A percentile compares a stretch with the other conserved stretches of the same genome.
Evolutionary conservation across 805 yeast species (phyloP).

Genomic region (Blastobotrys chiropterorum): DNA sequence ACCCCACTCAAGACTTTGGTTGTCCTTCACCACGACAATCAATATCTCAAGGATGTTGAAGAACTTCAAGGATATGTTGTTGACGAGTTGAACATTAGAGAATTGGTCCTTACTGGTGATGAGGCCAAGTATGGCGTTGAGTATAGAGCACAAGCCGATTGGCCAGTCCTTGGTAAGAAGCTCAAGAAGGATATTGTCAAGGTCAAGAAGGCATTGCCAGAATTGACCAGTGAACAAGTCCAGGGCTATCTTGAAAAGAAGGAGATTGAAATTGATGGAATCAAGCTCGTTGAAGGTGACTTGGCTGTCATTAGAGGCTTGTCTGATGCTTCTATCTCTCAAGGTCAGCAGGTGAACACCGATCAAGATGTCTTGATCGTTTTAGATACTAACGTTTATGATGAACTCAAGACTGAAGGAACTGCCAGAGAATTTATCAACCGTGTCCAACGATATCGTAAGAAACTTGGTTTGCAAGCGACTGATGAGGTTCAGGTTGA

Average conservation of each 20-base stretch:
- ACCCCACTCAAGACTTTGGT: constrained; percentile 88
- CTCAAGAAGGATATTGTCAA: constrained; percentile 87
- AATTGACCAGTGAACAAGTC: constrained; percentile 74
- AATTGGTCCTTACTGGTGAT: constrained; percentile 78
- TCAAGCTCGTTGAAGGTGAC: constrained; percentile 80
- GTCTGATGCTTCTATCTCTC: constrained; percentile 50
- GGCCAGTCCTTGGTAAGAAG: constrained; percentile 98
- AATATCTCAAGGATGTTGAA: constrained; percentile 70
- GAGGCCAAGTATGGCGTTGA: constrained; percentile 89
- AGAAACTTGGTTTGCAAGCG: constrained; percentile 89
- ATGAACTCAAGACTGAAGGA: constrained; percentile 89
- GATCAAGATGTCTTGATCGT: constrained; percentile 86
- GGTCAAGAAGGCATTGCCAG: constrained; percentile 91
- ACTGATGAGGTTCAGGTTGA: constrained; percentile 93
- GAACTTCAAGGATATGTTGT: constrained; percentile 70
- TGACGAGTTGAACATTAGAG: constrained; percentile 92
- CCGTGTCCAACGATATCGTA: constrained; percentile 95
- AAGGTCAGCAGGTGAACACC: constrained; percentile 82
- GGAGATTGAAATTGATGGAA: constrained; percentile 79
- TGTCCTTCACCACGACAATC: constrained; percentile 72
- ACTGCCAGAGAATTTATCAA: constrained; percentile 92
- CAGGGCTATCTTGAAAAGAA: constrained; percentile 67
- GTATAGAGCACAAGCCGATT: constrained; percentile 93
- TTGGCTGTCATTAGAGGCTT: constrained; percentile 84
- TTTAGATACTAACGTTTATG: constrained; percentile 79